These are phyloP conservation scores for Ustilago esculenta DNA, from an alignment of 1,284 basidiomycete species.

Conservation along the genomic window DNA sequence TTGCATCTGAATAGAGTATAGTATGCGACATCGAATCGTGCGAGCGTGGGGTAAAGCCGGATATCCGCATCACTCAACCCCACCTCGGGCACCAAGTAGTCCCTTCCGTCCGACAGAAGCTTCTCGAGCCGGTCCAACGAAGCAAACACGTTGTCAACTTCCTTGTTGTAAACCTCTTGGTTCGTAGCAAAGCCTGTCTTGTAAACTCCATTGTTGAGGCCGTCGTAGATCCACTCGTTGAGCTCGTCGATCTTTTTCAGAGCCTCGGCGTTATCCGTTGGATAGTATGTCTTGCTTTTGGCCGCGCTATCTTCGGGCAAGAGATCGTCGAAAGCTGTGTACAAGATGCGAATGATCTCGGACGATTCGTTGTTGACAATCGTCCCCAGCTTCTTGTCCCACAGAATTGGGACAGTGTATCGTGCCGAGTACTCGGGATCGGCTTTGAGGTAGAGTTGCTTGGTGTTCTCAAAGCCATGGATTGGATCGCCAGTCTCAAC, in stretches of 20 bases:
- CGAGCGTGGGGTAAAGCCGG: conserved; percentile 88
- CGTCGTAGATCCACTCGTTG: conserved; percentile 78
- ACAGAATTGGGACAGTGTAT: conserved; percentile 75
- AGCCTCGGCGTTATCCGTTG: conserved; percentile 63
- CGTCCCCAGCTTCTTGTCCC: conserved; percentile 86
- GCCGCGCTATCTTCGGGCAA: conserved; percentile 32
- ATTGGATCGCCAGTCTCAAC: conserved; percentile 67
- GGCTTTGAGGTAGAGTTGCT: conserved; percentile 77
- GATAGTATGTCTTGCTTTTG: conserved; percentile 71
- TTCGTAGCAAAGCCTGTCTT: conserved; percentile 79
- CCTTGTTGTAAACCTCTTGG: conserved; percentile 81
- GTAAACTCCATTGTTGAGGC: conserved; percentile 73
- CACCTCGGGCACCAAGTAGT: conserved; percentile 80
- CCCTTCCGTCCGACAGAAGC: conserved; percentile 76
- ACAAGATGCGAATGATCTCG: conserved; percentile 83
- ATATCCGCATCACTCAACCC: conserved; percentile 84
- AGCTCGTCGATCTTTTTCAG: conserved; percentile 76
- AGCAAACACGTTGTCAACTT: conserved; percentile 74
- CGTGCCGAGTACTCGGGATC: conserved; percentile 70
- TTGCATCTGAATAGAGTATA: conserved; percentile 89
- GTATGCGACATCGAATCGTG: conserved; percentile 82
- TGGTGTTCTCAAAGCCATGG: conserved; percentile 34
- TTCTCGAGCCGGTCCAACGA: conserved; percentile 83
- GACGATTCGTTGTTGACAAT: conserved; percentile 79
- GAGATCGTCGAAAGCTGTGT: conserved; percentile 69